Percentiles rank a stretch among this genome's conserved stretches.
Evolutionary conservation across 2,329 filamentous ascomycete species (phyloP).

Genomic region (Colletotrichum lupini): DNA sequence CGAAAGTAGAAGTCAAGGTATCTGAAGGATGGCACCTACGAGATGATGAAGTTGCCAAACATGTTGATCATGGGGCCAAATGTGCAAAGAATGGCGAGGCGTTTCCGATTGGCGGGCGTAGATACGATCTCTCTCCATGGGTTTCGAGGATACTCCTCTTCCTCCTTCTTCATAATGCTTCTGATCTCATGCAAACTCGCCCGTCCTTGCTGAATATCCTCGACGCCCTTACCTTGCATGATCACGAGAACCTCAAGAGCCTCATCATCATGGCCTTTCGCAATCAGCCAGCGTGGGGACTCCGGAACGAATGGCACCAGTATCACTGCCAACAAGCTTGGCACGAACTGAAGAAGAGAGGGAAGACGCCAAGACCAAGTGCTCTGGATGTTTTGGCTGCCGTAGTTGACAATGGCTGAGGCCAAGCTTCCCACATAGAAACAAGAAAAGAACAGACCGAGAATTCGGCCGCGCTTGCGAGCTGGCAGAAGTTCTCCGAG

Average conservation of each 20-base stretch:
- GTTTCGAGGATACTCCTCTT: conserved; percentile 39
- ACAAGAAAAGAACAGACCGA: conserved; percentile 38
- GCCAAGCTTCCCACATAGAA: conserved; percentile 45
- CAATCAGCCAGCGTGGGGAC: conserved; percentile 49
- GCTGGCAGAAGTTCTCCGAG: conserved; percentile 60
- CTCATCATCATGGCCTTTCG: conserved; percentile 43
- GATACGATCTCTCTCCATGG: conserved; percentile 43
- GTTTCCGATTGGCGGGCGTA: conserved; percentile 40
- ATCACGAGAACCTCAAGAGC: conserved; percentile 49
- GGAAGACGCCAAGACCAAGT: conserved; percentile 51
- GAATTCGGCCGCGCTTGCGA: conserved; percentile 36
- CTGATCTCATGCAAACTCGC: conserved; percentile 39
- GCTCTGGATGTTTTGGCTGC: conserved; percentile 44
- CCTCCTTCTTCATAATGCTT: conserved; percentile 39
- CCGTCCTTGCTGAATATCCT: conserved; percentile 29
- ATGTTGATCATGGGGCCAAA: conserved; percentile 43
- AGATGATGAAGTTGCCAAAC: conserved; percentile 46
- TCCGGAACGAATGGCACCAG: conserved; percentile 25
- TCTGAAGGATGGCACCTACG: conserved; percentile 33
- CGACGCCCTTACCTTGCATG: conserved; percentile 54
- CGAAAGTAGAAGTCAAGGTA: neutral
- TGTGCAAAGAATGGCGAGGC: conserved; percentile 40
- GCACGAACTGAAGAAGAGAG: conserved; percentile 46
- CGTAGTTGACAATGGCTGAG: conserved; percentile 44
- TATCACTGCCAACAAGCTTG: conserved; percentile 41